phyloP scores from a whole-genome alignment of 176 grass and related monocot genomes.

The Carex scoparia region DNA sequence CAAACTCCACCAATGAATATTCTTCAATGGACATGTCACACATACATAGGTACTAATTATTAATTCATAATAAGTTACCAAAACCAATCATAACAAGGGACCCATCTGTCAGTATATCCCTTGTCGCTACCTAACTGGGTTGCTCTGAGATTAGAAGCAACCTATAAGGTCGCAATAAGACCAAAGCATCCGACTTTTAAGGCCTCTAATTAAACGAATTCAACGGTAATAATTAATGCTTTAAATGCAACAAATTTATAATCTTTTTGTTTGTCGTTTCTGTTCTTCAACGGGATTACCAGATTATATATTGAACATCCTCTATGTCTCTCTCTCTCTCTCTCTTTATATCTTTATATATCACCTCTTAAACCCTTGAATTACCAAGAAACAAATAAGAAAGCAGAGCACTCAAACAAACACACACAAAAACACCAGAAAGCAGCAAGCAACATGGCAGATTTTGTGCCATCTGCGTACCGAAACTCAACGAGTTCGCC shows the following conservation, averaged over 20 bases:
- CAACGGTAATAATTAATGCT: background rate
- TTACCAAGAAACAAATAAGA: background rate
- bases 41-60: background rate
- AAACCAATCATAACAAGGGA: background rate
- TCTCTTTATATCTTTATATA: background rate
- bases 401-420: background rate
- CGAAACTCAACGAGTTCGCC: constrained; percentile 33
- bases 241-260: background rate
- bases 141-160: background rate
- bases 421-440: background rate
- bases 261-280: background rate
- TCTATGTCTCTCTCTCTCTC: background rate
- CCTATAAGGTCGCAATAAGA: background rate
- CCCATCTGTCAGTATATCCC: background rate
- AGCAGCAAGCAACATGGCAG: background rate
- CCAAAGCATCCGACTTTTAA: background rate
- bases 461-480: constrained; percentile 41
- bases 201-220: background rate
- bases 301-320: background rate
- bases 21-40: background rate
- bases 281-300: background rate
- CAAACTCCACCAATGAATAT: constrained; percentile 6
- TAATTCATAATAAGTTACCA: background rate
- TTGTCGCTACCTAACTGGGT: background rate
- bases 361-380: background rate